Base-by-base conservation (phyloP, 169 alveolate genomes). In the Plasmodium gonderi region DNA sequence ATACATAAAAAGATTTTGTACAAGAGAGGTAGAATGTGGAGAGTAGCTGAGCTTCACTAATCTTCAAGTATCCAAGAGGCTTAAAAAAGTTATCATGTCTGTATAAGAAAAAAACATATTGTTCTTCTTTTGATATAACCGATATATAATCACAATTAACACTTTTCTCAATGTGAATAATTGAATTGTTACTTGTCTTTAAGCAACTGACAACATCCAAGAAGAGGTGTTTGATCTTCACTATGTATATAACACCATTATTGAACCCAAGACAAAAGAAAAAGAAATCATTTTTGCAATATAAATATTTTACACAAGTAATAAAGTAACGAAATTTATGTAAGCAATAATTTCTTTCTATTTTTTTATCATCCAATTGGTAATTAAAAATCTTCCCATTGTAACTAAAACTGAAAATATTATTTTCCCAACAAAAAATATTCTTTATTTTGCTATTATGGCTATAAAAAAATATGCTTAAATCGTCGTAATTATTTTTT, bases 251-350 rank as follows among this genome's bases (percentile, higher is more conserved):
- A 14, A 72, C 60, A 0, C 92, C 92, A 83, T 83, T 83, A 31
- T 45, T 83, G 64, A 83, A 83, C 0, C 92, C 92, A 83, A 83
- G 12, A 76, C 92, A 83, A 76, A 83, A 83, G 42, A 26, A 72
- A 33, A 83, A n/a, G 42, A 72, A 83, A 69, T 51, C 29, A 49
- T 83, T 40, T 45, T 83, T 80, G 8, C 44, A 9, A 42, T 83
- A 83, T 26, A 83, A 64, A 60, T 47, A 83, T 38, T 72, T 69
- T 11, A 83, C 38, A n/a, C 85, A 83, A 6, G 92, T 69, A 11
- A 83, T 83, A 60, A 9, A 83, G 64, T 72, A 38, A 42, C 77
- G 17, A 47, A 83, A 83, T 33, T 49, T 83, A 49, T 83, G 40
- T 49, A 83, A 76, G 8, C 92, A 83, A 29, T 69, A 26, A 72